phyloP scores from a whole-genome alignment of 805 yeast genomes.

The Saccharomycopsis capsularis region DNA sequence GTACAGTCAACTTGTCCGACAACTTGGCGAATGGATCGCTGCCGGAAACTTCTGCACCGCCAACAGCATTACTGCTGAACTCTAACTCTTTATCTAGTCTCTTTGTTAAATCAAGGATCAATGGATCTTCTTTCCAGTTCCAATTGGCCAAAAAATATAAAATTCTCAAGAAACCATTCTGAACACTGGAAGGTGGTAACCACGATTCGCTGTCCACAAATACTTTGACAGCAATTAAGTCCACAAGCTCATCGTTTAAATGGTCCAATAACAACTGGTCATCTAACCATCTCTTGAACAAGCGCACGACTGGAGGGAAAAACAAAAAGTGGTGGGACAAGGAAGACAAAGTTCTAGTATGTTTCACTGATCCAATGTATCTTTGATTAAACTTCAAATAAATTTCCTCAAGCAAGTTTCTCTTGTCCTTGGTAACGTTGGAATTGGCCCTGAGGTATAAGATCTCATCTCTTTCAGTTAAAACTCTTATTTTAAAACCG shows the following conservation, averaged over 20 bases:
- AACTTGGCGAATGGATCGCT: slow-evolving; percentile 9
- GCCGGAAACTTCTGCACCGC: slow-evolving; percentile 26
- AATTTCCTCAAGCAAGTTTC: slow-evolving; percentile 50
- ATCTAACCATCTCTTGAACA: slow-evolving; percentile 87
- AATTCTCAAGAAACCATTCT: slow-evolving; percentile 73
- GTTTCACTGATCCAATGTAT: slow-evolving; percentile 65
- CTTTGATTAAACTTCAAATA: slow-evolving; percentile 57
- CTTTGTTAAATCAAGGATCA: slow-evolving; percentile 69
- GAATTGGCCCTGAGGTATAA: slow-evolving; percentile 66
- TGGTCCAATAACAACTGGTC: slow-evolving; percentile 69
- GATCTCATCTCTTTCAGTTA: slow-evolving; percentile 78
- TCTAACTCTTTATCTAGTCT: slow-evolving; percentile 34
- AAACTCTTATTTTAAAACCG: slow-evolving; percentile 71
- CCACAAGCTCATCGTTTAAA: slow-evolving; percentile 72
- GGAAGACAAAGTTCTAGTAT: slow-evolving; percentile 70
- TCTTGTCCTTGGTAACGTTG: slow-evolving; percentile 54
- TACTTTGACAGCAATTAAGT: slow-evolving; percentile 72
- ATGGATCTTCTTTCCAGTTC: slow-evolving; percentile 92
- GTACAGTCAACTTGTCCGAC: slow-evolving; percentile 52
- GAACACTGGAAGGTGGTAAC: slow-evolving; percentile 68
- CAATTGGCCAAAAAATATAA: slow-evolving; percentile 67
- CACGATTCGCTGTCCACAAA: slow-evolving; percentile 88
- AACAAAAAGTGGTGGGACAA: slow-evolving; percentile 65
- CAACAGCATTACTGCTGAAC: slow-evolving; percentile 25
- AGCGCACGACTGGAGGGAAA: slow-evolving; percentile 72